phyloP scores from a whole-genome alignment of 179 eudicot species.

The Beta macrorhiza region DNA sequence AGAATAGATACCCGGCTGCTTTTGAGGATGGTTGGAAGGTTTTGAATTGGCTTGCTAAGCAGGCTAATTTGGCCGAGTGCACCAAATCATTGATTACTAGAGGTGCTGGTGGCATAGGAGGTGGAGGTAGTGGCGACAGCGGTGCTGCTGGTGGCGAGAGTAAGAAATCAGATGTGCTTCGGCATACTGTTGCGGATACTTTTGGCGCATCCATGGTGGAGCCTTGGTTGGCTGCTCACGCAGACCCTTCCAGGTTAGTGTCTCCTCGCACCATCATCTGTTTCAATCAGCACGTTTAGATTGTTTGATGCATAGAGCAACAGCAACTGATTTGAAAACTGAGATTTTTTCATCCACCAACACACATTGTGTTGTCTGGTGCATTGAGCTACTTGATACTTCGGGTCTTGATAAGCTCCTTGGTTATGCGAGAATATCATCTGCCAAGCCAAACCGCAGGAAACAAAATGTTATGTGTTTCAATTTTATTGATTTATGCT shows the following conservation, averaged over 20 bases:
- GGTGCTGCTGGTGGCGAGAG: constrained; percentile 35
- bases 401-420: neutral
- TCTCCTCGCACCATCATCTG: neutral
- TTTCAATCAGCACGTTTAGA: neutral
- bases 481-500: too few relatives aligned
- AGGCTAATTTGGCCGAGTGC: constrained; percentile 93
- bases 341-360: too few relatives aligned
- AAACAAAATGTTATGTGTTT: too few relatives aligned
- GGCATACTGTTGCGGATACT: constrained; percentile 71
- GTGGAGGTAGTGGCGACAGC: constrained; percentile 32
- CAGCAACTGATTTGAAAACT: neutral
- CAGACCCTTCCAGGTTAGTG: constrained; percentile 85
- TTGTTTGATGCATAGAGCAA: neutral
- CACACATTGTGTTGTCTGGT: neutral
- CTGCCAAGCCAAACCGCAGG: neutral
- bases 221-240: constrained; percentile 99
- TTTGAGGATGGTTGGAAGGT: constrained; percentile 97
- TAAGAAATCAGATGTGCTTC: constrained; percentile 57
- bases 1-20: constrained; percentile 86
- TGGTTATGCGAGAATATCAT: neutral
- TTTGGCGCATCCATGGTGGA: constrained; percentile 94
- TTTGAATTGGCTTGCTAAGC: constrained; percentile 87
- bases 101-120: constrained; percentile 39
- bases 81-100: constrained; percentile 53
- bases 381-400: neutral